Percentiles rank a stretch among this genome's conserved stretches.
phyloP scores from a whole-genome alignment of 495 filamentous ascomycete species.

The Penicillium simplicissimum region DNA sequence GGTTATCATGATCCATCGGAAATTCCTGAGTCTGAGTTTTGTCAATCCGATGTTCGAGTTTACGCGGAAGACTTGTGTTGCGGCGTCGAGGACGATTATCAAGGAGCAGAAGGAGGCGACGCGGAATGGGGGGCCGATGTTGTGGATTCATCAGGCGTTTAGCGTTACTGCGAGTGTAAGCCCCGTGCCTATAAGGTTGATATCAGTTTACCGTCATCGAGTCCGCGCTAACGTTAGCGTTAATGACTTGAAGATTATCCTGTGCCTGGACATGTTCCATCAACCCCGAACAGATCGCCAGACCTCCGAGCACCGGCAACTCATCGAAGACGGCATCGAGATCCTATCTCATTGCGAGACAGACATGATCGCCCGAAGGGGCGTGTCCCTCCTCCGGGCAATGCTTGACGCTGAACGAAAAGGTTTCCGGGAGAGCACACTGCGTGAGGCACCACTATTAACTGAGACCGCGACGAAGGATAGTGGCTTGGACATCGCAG shows the following conservation, averaged over 20 bases:
- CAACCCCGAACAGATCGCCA: constrained; percentile 32
- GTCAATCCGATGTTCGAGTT: constrained; percentile 40
- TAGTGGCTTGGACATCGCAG: constrained; percentile 13
- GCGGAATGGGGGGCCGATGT: constrained; percentile 35
- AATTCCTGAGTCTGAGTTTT: constrained; percentile 44
- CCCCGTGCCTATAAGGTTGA: neutral
- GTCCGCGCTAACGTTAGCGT: neutral
- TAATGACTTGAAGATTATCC: constrained; percentile 29
- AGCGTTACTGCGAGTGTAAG: constrained; percentile 32
- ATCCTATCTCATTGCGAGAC: constrained; percentile 29
- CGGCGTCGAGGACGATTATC: constrained; percentile 42
- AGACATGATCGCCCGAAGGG: constrained; percentile 38
- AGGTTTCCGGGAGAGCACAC: neutral
- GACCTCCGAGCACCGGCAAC: constrained; percentile 33
- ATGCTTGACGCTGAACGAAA: constrained; percentile 25
- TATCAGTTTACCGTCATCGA: neutral
- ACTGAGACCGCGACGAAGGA: neutral
- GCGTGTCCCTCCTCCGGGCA: constrained; percentile 29
- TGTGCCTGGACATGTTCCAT: constrained; percentile 46
- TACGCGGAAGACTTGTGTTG: constrained; percentile 40
- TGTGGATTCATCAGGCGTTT: constrained; percentile 45
- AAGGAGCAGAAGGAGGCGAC: constrained; percentile 35
- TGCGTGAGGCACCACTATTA: neutral
- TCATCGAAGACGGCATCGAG: constrained; percentile 34
- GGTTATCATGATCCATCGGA: constrained; percentile 49